phyloP scores from a whole-genome alignment of 371 early-diverging fungal genomes.

The Lichtheimia corymbifera region DNA sequence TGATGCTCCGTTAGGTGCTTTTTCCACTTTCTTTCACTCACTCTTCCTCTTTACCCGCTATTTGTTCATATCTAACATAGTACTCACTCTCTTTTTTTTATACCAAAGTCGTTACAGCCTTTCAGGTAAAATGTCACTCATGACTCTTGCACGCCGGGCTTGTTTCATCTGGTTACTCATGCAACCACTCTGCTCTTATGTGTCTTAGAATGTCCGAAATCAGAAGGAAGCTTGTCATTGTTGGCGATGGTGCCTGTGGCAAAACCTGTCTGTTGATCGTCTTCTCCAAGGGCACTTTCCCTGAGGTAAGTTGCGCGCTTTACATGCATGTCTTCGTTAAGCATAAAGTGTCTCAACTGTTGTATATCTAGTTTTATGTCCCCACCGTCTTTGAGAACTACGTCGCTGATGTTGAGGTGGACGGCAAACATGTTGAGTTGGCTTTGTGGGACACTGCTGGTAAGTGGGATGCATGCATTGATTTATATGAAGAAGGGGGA shows the following conservation, averaged over 20 bases:
- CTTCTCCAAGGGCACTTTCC: constrained; percentile 91
- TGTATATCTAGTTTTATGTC: constrained; percentile 63
- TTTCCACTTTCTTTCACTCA: background rate
- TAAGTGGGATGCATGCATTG: constrained; percentile 29
- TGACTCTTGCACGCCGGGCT: background rate
- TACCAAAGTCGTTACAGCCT: background rate
- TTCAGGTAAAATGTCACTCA: constrained; percentile 1
- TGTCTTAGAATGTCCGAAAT: constrained; percentile 72
- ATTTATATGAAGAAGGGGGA: background rate
- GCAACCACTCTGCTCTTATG: background rate
- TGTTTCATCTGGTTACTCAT: background rate
- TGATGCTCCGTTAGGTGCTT: constrained; percentile 7
- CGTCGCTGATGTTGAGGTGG: constrained; percentile 83
- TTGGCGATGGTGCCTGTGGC: constrained; percentile 98
- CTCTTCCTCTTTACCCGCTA: background rate
- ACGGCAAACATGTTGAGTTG: constrained; percentile 40
- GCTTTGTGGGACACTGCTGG: constrained; percentile 98
- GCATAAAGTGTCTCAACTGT: background rate
- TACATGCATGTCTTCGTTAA: background rate
- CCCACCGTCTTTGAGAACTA: constrained; percentile 97
- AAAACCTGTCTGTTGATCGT: constrained; percentile 97
- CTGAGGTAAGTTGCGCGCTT: constrained; percentile 66
- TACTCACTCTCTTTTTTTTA: background rate
- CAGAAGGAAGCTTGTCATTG: constrained; percentile 94
- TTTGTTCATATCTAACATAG: background rate